These are phyloP conservation scores for Ophiostoma australiae DNA, from an alignment of 2,329 filamentous ascomycete species.

Conservation along the genomic window DNA sequence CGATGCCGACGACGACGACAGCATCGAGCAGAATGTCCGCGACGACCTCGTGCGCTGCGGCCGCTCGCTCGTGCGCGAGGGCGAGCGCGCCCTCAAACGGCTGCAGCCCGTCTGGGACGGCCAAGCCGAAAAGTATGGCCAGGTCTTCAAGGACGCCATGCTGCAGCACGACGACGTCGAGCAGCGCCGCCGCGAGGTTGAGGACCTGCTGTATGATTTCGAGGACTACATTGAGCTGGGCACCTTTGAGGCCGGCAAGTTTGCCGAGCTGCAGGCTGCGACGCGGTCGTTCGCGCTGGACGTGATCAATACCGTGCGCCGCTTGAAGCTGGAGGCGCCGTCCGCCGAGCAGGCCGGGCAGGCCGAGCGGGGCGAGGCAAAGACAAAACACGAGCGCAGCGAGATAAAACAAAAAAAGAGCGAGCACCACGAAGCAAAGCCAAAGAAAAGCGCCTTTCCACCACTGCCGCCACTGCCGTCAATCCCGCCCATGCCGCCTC, in stretches of 20 bases:
- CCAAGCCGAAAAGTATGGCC: conserved; percentile 37
- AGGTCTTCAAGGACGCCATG: conserved; percentile 37
- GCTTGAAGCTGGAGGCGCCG: conserved; percentile 33
- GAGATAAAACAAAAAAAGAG: neutral
- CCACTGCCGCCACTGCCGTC: conserved; percentile 20
- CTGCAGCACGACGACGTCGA: conserved; percentile 36
- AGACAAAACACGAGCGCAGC: no score
- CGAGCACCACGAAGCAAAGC: neutral
- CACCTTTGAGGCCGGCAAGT: conserved; percentile 37
- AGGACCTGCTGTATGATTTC: conserved; percentile 42
- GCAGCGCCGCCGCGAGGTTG: conserved; percentile 33
- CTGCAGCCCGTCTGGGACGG: conserved; percentile 39
- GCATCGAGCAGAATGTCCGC: conserved; percentile 25
- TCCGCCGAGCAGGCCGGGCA: conserved; percentile 19
- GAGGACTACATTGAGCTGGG: conserved; percentile 41
- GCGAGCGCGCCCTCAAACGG: conserved; percentile 37
- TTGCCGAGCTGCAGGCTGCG: conserved; percentile 38
- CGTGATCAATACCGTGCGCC: conserved; percentile 37
- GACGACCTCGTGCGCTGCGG: conserved; percentile 36
- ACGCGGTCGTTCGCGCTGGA: conserved; percentile 41
- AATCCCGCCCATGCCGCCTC: conserved; percentile 13
- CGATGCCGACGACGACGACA: conserved; percentile 27
- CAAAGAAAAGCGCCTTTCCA: conserved; percentile 17
- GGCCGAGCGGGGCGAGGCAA: neutral
- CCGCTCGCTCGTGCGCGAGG: conserved; percentile 31